Conservation (phyloP, 2,329 filamentous ascomycete species). For the Colletotrichum musicola region DNA sequence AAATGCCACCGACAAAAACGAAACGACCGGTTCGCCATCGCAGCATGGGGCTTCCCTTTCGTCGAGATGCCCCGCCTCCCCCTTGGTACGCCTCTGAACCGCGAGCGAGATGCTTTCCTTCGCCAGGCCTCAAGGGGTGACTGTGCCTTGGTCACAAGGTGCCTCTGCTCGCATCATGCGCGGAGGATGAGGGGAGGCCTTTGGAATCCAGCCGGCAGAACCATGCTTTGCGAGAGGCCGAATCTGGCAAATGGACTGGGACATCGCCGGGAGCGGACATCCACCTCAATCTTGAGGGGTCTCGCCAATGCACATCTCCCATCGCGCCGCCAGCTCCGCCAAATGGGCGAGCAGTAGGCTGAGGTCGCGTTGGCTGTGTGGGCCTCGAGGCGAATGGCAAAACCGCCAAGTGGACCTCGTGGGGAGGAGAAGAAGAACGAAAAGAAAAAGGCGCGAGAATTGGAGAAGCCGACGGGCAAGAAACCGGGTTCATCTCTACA, state of each 20-base stretch:
- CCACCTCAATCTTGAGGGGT: slow-evolving; percentile 10
- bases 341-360: not conserved
- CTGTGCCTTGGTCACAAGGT: slow-evolving; percentile 10
- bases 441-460: slow-evolving; percentile 16
- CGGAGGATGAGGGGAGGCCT: not conserved
- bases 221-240: not conserved
- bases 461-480: slow-evolving; percentile 8
- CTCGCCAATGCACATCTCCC: slow-evolving; percentile 26
- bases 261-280: not conserved
- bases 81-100: slow-evolving; percentile 5
- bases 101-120: slow-evolving; percentile 7
- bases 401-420: slow-evolving; percentile 27
- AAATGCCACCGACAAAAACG: slow-evolving; percentile 10
- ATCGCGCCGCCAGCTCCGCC: not conserved
- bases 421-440: slow-evolving; percentile 5
- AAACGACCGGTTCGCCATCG: slow-evolving; percentile 2
- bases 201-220: not conserved
- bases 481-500: slow-evolving; percentile 7
- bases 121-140: slow-evolving; percentile 4
- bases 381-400: slow-evolving; percentile 19
- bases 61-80: slow-evolving; percentile 2
- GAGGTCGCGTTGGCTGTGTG: slow-evolving; percentile 20
- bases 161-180: not conserved
- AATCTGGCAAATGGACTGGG: slow-evolving; percentile 13
- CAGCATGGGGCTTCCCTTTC: slow-evolving; percentile 22